A percentile compares a stretch with the other conserved stretches of the same genome.
Evolutionary conservation across 1,284 basidiomycete genomes (phyloP).

Genomic region (Retiboletus flavoniger): DNA sequence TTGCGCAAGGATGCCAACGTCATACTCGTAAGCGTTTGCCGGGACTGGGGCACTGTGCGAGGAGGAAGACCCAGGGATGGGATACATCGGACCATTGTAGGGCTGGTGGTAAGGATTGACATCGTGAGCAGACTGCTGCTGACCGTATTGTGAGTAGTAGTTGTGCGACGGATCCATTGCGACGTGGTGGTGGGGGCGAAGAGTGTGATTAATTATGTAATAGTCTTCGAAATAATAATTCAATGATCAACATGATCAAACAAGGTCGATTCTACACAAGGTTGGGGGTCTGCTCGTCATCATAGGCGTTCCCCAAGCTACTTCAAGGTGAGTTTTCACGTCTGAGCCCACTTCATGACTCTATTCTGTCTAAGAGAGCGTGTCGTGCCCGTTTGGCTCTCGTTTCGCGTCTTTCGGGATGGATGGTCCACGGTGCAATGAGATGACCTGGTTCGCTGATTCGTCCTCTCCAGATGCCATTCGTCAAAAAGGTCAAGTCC

Average conservation of each 20-base stretch:
- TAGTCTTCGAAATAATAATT: neutral
- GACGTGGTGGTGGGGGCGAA: neutral
- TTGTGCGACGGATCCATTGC: conserved; percentile 32
- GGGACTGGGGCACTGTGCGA: conserved; percentile 75
- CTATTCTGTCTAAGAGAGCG: neutral
- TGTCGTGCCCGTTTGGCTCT: neutral
- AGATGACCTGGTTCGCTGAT: conserved; percentile 29
- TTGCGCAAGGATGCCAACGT: conserved; percentile 82
- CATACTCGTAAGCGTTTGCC: conserved; percentile 87
- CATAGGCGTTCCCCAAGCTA: conserved; percentile 41
- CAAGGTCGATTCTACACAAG: conserved; percentile 17
- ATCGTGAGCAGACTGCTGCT: conserved; percentile 53
- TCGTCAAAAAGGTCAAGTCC: conserved; percentile 86
- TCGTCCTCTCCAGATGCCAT: conserved; percentile 64
- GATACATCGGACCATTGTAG: conserved; percentile 71
- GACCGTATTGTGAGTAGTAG: conserved; percentile 46
- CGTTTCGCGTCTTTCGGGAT: conserved; percentile 19
- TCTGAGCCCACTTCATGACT: neutral
- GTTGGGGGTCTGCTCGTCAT: conserved; percentile 27
- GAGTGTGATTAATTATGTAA: conserved; percentile 22
- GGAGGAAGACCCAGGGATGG: conserved; percentile 63
- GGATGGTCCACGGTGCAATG: conserved; percentile 22
- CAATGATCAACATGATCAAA: conserved; percentile 33
- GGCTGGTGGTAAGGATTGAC: conserved; percentile 77
- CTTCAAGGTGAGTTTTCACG: conserved; percentile 53